Conservation (phyloP, 2,329 filamentous ascomycete genomes). For the Acarospora socialis region DNA sequence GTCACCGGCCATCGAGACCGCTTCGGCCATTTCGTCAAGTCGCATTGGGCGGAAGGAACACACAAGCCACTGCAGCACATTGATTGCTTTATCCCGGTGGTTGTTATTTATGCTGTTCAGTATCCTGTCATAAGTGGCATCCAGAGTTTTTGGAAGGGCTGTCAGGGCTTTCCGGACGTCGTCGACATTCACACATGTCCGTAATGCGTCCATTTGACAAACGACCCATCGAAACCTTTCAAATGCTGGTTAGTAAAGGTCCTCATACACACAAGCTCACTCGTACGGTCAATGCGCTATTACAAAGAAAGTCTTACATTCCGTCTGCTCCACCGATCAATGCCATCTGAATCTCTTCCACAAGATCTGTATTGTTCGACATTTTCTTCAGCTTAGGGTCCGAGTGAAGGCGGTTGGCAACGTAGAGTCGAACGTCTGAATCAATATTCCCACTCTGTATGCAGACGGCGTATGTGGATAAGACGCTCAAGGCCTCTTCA, state of each 20-base stretch:
- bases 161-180: constrained; percentile 5
- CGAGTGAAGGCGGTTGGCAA: too few relatives aligned
- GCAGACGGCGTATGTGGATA: background rate
- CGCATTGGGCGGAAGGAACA: constrained; percentile 3
- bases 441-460: too few relatives aligned
- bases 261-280: too few relatives aligned
- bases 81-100: background rate
- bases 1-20: constrained; percentile 10
- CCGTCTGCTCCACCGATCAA: constrained; percentile 6
- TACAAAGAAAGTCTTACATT: constrained; percentile 9
- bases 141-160: constrained; percentile 8
- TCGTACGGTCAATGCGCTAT: too few relatives aligned
- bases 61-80: constrained; percentile 5
- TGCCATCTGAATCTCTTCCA: constrained; percentile 6
- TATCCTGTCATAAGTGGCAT: constrained; percentile 12
- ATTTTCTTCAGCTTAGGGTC: constrained; percentile 6
- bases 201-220: constrained; percentile 11
- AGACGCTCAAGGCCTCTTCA: background rate
- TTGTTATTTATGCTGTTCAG: constrained; percentile 6
- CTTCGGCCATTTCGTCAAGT: constrained; percentile 9
- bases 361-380: too few relatives aligned
- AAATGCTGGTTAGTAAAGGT: background rate
- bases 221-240: constrained; percentile 12
- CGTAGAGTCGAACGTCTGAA: background rate
- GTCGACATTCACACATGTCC: constrained; percentile 7